Evolutionary conservation across 768 basidiomycete species (phyloP).

Genomic region (Sporobolomyces phaffii): DNA sequence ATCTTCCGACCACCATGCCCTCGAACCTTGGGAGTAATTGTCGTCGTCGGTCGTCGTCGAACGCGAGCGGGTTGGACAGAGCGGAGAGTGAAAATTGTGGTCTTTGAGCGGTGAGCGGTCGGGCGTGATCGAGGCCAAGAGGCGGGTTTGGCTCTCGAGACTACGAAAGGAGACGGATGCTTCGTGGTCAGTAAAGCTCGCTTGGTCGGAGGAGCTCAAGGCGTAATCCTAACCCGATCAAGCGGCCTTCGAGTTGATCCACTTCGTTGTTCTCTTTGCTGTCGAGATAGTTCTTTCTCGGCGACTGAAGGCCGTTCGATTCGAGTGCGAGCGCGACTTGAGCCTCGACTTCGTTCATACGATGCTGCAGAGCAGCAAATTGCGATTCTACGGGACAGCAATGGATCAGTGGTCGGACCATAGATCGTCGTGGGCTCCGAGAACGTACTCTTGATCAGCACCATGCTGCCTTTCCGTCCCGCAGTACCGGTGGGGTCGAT

Average conservation of each 20-base stretch:
- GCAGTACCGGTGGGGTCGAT: background rate
- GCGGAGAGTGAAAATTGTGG: background rate
- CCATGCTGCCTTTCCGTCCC: conserved; percentile 22
- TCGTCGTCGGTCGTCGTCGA: background rate
- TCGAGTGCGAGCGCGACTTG: conserved; percentile 15
- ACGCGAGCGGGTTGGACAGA: background rate
- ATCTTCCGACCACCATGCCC: background rate
- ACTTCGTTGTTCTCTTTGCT: background rate
- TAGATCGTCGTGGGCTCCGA: background rate
- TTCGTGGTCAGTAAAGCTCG: background rate
- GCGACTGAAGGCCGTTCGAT: background rate
- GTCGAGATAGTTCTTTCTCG: background rate
- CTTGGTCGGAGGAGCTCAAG: background rate
- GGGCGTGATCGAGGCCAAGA: background rate
- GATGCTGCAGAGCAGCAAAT: conserved; percentile 27
- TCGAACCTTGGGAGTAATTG: background rate
- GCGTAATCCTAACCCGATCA: conserved; percentile 1
- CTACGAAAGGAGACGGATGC: background rate
- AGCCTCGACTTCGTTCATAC: conserved; percentile 28
- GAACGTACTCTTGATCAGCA: conserved; percentile 32
- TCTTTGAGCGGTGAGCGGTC: background rate
- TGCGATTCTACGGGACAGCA: conserved; percentile 12
- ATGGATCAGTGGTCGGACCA: background rate
- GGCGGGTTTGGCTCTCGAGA: conserved; percentile 5
- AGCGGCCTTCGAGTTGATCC: background rate